Base-by-base conservation (phyloP, 306 rosid species). In the Senna siamea region DNA sequence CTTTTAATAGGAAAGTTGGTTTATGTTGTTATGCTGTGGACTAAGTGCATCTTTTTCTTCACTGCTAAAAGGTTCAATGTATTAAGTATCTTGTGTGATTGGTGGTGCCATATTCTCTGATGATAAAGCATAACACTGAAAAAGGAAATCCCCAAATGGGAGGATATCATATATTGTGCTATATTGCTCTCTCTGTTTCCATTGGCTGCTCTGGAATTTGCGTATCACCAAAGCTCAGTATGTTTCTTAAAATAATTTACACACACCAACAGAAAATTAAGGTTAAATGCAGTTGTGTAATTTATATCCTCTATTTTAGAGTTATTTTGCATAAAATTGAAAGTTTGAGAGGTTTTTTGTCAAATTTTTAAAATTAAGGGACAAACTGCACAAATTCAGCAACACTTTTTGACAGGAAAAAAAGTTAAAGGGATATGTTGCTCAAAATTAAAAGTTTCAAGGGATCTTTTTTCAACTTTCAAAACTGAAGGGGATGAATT, bases 1-100 rank as follows among this genome's bases (percentile, higher is more conserved):
- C 73, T 46, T 74, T 62, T 75, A 30, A 40, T 20, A 53, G 41
- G 51, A 15, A 75, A 75, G 15, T 40, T 68, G 13, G 30, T 37
- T 0, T 22, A 22, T 76, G 34, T 23, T 19, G 5, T 15, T 26
- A 70, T 70, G 79, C 80, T 19, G 8, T 48, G 66, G 43, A 37
- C 55, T 38, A 70, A 55, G 72, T 41, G 62, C 82, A 79, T 77
- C 82, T n/a, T n/a, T n/a, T n/a, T n/a, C n/a, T 81, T 86, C 74
- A 78, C n/a, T 72, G 70, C 70, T 66, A 76, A 76, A 76, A 82
- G 76, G 84, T 66, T 74, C 73, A 82, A 79, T 75, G 70, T 66
- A 43, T 76, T 23, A 17, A 23, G 28, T 76, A 51, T 75, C 65
- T 70, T 66, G 81, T 72, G 77, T 30, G 69, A 72, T 75, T 78